Evolutionary conservation across 176 grass and related monocot species (phyloP), one percentile per base, ranked within the genome.

Genomic region (Aegilops longissima): DNA sequence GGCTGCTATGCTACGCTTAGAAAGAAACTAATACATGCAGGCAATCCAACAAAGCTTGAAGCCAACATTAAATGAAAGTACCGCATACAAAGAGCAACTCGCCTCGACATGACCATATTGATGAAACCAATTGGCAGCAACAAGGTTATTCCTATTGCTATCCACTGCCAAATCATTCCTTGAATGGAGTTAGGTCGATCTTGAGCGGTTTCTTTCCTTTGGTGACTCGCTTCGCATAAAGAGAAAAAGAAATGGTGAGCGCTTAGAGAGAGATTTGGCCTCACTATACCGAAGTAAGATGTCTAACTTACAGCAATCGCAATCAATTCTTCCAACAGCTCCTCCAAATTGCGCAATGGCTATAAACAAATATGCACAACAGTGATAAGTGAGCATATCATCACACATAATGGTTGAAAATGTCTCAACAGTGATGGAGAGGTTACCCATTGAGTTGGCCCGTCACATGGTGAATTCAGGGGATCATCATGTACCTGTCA

Each of bases 401-500:
- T 67, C 30, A 79, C n/a, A 18, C 10, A 74, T 5, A 4, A 18
- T 12, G 17, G 69, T 38, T 24, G 6, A 73, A 77, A 83, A 13
- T 80, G 86, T 67, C 40, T 68, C 27, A 5, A 49, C 1, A 49
- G 25, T 8, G 14, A 73, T 62, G 23, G 25, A 73, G 70, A 33
- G 39, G 70, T 67, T 66, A 98, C 93, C 96, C 96, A 96, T 88
- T 98, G 96, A 61, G 96, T 98, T 80, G 96, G 96, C 56, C 92
- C 96, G n/a, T 98, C 96, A 31, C 93, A 95, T 79, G 96, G 96
- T 71, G 96, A 92, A 63, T 81, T 94, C 73, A 98, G 30, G 61
- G 96, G 96, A 80, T 98, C 88, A 80, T 98, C 93, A 59, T 98
- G 96, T 73, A 98, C 96, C 96, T 98, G 23, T 65, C 56, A 63